Evolutionary conservation across 2,329 filamentous ascomycete species (phyloP), one percentile per base, ranked within the genome.

Genomic region (Nemania abortiva): DNA sequence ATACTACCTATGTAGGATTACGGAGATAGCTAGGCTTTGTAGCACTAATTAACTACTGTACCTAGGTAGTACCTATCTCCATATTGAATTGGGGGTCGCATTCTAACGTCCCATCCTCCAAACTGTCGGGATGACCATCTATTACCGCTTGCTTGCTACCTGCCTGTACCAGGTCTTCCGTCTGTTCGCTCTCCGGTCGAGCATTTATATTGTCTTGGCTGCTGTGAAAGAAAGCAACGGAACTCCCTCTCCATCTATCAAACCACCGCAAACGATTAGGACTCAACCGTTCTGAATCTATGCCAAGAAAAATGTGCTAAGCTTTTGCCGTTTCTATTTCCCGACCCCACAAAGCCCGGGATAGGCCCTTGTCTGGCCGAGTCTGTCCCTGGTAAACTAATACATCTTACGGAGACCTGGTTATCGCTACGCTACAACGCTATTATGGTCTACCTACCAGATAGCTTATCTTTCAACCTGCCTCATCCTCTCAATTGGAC

Each of bases 311-410:
- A 29, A 3, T 45, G 18, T 34, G 49, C 10, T 10, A 13, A 11
- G 9, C 29, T 31, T 22, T 45, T 2, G 22, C 5, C 37, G n/a
- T 24, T 45, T 45, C 15, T n/a, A n/a, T 34, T 37, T 22, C 31
- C 52, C 37, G 42, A n/a, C 58, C 58, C 58, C 58, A 52, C 58
- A 52, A 49, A 61, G 58, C 47, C 13, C n/a, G 31, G 13, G n/a
- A 42, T 42, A 42, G 15, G 39, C 39, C 39, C 39, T 42, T 42
- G 39, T 15, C 39, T 42, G 6, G 6, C 39, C 18, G 15, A 15
- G 39, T 42, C 15, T 3, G 34, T 37, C 34, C 13, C 3, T 52
- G 49, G 18, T 52, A 52, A 52, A 52, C 20, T 27, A 9, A 11
- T 15, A 9, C 39, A n/a, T n/a, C n/a, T n/a, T 42, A 42, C 39